phyloP scores from a whole-genome alignment of 2,329 filamentous ascomycete genomes.

The Fusarium circinatum region DNA sequence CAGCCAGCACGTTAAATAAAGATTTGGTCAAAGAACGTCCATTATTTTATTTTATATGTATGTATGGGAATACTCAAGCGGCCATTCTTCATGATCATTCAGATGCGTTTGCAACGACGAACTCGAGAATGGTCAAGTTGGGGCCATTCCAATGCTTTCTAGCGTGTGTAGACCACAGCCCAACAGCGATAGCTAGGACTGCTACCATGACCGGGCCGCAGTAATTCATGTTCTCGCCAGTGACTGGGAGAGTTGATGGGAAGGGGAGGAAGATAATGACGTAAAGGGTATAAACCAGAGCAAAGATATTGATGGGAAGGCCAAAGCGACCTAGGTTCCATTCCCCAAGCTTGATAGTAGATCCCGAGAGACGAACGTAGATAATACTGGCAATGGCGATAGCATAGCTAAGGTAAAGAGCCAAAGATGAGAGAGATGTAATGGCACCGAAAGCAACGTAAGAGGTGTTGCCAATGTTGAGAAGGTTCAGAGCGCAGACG shows the following conservation, averaged over 20 bases:
- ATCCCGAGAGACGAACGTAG: constrained; percentile 25
- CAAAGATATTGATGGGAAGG: constrained; percentile 32
- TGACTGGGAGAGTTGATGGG: constrained; percentile 38
- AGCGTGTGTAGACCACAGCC: constrained; percentile 30
- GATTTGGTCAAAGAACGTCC: not conserved
- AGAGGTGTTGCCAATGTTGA: constrained; percentile 41
- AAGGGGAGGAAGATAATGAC: constrained; percentile 42
- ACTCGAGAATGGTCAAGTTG: constrained; percentile 40
- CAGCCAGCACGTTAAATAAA: accelerated
- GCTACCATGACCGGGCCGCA: constrained; percentile 41
- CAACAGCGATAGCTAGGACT: constrained; percentile 32
- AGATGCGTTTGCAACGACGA: constrained; percentile 31
- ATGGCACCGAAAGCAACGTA: constrained; percentile 42
- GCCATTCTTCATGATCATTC: not conserved
- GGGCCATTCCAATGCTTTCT: constrained; percentile 40
- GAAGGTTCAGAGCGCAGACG: constrained; percentile 39
- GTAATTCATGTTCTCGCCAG: constrained; percentile 39
- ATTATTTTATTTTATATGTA: too few species aligned
- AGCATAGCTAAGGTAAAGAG: constrained; percentile 42
- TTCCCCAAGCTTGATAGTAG: constrained; percentile 35
- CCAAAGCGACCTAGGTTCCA: constrained; percentile 39
- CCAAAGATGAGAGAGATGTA: constrained; percentile 37
- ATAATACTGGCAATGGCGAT: constrained; percentile 41
- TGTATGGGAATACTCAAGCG: not conserved
- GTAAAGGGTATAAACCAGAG: constrained; percentile 38